Evolutionary conservation across 768 basidiomycete genomes (phyloP).

Genomic region (Podaxis sp.): DNA sequence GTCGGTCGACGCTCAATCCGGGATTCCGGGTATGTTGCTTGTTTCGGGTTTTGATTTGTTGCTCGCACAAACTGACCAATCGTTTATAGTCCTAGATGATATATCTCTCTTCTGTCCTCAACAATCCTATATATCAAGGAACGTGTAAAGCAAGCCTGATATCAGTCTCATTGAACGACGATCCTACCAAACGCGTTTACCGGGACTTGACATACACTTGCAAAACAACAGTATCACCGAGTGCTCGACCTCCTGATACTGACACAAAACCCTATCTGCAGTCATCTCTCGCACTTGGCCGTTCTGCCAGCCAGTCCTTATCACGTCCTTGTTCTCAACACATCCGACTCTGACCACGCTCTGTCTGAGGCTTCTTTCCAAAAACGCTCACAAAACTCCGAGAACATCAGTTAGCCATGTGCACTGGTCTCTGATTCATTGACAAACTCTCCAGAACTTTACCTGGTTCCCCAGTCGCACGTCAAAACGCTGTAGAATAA

Average conservation of each 20-base stretch:
- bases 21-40: too few relatives aligned
- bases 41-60: too few relatives aligned
- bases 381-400: neutral
- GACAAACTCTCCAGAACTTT: neutral
- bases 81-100: neutral
- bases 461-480: neutral
- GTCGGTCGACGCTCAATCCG: too few relatives aligned
- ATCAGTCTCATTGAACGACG: neutral
- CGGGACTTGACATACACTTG: neutral
- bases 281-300: neutral
- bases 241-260: neutral
- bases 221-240: neutral
- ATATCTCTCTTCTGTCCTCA: neutral
- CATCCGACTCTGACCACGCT: neutral
- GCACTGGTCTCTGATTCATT: neutral
- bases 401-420: neutral
- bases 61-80: neutral
- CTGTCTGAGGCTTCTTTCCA: neutral
- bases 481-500: neutral
- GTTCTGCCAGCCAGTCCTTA: too few relatives aligned
- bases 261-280: neutral
- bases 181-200: neutral
- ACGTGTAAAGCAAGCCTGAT: neutral
- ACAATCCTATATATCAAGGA: neutral
- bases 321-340: neutral